Evolutionary conservation across 1,284 basidiomycete genomes (phyloP).

Genomic region (Moesziomyces globuligerus): DNA sequence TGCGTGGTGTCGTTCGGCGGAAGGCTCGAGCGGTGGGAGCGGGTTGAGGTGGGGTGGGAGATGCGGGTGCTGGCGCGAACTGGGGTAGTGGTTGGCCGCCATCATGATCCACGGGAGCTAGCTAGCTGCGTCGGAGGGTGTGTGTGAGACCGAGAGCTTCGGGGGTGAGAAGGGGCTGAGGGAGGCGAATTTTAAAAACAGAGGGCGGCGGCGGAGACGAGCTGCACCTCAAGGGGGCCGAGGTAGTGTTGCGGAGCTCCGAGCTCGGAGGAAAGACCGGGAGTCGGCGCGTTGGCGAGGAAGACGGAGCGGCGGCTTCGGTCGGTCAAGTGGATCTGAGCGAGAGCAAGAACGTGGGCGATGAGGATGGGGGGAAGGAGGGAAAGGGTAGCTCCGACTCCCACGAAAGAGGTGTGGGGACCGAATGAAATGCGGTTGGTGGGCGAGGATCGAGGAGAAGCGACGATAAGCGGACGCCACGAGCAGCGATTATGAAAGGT

Average conservation of each 20-base stretch:
- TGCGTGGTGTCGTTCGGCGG: slow-evolving; percentile 37
- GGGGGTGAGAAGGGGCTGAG: no score
- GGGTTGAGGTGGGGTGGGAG: slow-evolving; percentile 46
- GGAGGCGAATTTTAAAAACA: no score
- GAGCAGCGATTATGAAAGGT: no score
- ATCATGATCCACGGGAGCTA: slow-evolving; percentile 28
- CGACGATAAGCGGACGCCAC: no score
- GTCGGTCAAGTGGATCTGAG: slow-evolving; percentile 1
- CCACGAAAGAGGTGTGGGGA: not conserved
- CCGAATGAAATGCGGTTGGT: not conserved
- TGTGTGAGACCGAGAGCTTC: not conserved
- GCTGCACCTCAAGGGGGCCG: no score
- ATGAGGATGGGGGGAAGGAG: not conserved
- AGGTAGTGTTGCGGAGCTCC: no score
- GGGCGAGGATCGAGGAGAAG: no score
- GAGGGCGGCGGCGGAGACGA: no score
- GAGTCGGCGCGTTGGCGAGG: no score
- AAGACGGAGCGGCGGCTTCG: no score
- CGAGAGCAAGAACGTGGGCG: slow-evolving; percentile 5
- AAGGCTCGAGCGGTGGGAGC: slow-evolving; percentile 50
- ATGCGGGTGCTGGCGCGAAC: slow-evolving; percentile 49
- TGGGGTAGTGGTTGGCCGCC: slow-evolving; percentile 46
- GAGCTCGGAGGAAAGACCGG: no score
- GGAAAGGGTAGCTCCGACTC: not conserved
- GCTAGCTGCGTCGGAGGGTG: not conserved